Percentiles rank a stretch among this genome's conserved stretches.
Evolutionary conservation across 2,329 filamentous ascomycete genomes (phyloP).

Genomic region (Peltaster fructicola): DNA sequence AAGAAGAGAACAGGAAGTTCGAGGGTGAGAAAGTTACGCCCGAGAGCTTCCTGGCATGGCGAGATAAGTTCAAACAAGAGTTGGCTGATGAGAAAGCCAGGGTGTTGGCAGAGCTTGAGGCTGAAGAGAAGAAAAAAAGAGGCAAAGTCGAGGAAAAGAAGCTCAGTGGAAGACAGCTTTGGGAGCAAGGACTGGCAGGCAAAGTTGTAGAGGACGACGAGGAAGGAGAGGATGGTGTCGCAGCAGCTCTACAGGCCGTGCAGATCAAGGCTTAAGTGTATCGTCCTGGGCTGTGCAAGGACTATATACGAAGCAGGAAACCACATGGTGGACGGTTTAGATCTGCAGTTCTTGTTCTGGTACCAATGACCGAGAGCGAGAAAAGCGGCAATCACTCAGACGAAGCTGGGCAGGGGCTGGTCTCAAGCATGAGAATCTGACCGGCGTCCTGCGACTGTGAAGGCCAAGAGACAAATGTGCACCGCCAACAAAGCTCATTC

Average conservation of each 20-base stretch:
- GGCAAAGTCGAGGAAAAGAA: slow-evolving; percentile 60
- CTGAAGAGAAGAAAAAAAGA: slow-evolving; percentile 41
- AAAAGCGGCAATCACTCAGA: too few relatives aligned
- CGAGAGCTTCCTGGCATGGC: slow-evolving; percentile 72
- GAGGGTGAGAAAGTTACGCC: slow-evolving; percentile 77
- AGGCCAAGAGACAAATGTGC: too few relatives aligned
- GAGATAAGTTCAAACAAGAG: slow-evolving; percentile 59
- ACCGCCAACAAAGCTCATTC: too few relatives aligned
- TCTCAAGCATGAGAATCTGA: too few relatives aligned
- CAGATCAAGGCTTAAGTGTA: slow-evolving; percentile 35
- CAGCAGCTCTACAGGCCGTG: slow-evolving; percentile 50
- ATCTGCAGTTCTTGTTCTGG: too few relatives aligned
- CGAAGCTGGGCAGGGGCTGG: too few relatives aligned
- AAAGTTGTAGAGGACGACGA: slow-evolving; percentile 53
- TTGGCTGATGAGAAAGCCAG: slow-evolving; percentile 52
- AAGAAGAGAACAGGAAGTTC: slow-evolving; percentile 93
- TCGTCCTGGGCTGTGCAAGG: too few relatives aligned
- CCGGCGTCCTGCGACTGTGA: too few relatives aligned
- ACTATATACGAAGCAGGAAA: too few relatives aligned
- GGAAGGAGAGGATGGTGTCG: slow-evolving; percentile 38
- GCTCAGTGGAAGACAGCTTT: slow-evolving; percentile 43
- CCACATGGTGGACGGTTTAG: too few relatives aligned
- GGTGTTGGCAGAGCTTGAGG: slow-evolving; percentile 46
- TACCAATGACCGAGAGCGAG: too few relatives aligned
- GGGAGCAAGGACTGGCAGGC: slow-evolving; percentile 33